Evolutionary conservation across 2,329 filamentous ascomycete species (phyloP), one percentile per base, ranked within the genome.

Genomic region (Acrocalymma vagum): DNA sequence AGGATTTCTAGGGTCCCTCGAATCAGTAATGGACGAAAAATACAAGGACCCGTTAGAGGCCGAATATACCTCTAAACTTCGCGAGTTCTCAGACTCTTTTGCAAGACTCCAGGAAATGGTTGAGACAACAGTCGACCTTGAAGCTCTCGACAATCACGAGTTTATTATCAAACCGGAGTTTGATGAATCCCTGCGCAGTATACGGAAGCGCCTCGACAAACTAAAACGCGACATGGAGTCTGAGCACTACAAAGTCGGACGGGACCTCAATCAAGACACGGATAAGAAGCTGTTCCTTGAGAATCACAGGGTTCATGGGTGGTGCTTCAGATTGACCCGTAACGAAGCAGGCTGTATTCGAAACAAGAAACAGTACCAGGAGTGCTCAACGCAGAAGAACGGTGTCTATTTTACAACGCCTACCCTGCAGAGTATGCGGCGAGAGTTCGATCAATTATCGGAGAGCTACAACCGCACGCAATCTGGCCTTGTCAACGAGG

Each of bases 131-230:
- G 92, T 99, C 10, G 94, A 99, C 62, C 82, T 99, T 0, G 90
- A 96, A 42, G 94, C 94, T 3, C 82, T 99, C 9, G 93, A 99
- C 61, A 91, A 94, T 54, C 94, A 99, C 63, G 94, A 99, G 66
- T 99, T 95, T 72, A 93, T 96, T 60, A 99, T 99, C 80, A 99
- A 97, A 72, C 89, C 95, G 1, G 94, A 99, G 63, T 99, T 96
- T 52, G 94, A 99, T 61, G 91, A 96, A 43, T 82, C 85, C 38
- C 77, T 99, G 24, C 84, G 87, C 13, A 84, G 89, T n/a, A 95
- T 99, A 55, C 85, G 90, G 36, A 92, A 89, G 73, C 94, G 93
- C 65, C 83, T 99, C 2, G 93, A 97, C 63, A 90, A 86, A 62
- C 75, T 96, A 18, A 86, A 86, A 50, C 77, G 84, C 28, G 87